These are phyloP conservation scores for Heliamphora exappendiculata DNA, from an alignment of 148 eudicot genomes.

Conservation along the genomic window DNA sequence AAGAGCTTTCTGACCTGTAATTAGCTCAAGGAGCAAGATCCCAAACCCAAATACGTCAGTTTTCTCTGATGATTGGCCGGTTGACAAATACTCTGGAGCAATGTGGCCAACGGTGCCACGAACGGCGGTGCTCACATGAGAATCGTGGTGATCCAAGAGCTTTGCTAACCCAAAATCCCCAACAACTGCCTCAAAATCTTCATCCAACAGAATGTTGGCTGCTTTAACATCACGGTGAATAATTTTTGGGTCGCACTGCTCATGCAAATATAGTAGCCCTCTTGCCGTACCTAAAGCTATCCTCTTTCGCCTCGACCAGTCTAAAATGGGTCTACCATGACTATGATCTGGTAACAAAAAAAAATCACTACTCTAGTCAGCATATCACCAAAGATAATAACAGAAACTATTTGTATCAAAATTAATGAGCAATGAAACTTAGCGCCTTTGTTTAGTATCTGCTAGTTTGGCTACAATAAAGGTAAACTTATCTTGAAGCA, in stretches of 20 bases:
- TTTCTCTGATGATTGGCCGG: slow-evolving; percentile 95
- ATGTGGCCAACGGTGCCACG: slow-evolving; percentile 96
- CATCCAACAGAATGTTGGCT: slow-evolving; percentile 85
- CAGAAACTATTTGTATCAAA: background rate
- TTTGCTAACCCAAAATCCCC: slow-evolving; percentile 97
- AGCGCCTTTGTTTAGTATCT: background rate
- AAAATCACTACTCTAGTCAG: background rate
- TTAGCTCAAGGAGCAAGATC: slow-evolving; percentile 81
- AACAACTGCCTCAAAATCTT: slow-evolving; percentile 88
- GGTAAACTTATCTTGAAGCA: background rate
- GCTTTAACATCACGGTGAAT: slow-evolving; percentile 97
- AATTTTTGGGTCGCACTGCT: slow-evolving; percentile 88
- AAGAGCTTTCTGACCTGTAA: slow-evolving; percentile 81
- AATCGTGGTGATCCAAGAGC: slow-evolving; percentile 77
- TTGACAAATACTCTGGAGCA: slow-evolving; percentile 86
- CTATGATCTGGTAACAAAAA: slow-evolving; percentile 38
- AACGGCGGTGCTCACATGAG: slow-evolving; percentile 90
- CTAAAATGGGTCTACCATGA: slow-evolving; percentile 68
- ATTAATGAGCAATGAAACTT: background rate
- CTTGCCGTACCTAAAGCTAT: slow-evolving; percentile 89
- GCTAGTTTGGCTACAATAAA: background rate
- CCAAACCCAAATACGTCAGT: slow-evolving; percentile 95
- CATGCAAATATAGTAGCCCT: slow-evolving; percentile 79
- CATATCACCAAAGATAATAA: background rate
- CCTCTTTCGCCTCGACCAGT: slow-evolving; percentile 75